A percentile compares a stretch with the other conserved stretches of the same genome.
Conservation (phyloP, 2,329 filamentous ascomycete genomes). For the Sporothrix humicola region DNA sequence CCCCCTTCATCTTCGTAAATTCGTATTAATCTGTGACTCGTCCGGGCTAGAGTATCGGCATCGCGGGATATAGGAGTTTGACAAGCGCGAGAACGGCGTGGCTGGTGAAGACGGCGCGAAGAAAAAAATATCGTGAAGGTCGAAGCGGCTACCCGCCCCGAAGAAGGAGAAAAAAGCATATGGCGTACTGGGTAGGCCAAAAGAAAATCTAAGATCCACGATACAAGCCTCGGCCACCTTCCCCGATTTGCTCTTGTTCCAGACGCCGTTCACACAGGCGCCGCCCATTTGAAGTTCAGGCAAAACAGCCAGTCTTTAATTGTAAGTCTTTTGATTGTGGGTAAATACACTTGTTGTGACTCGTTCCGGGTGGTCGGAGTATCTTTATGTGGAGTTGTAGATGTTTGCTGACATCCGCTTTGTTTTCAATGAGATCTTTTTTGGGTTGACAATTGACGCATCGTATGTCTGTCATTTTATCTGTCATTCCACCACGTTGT, state of each 20-base stretch:
- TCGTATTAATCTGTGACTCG: background rate
- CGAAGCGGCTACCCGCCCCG: background rate
- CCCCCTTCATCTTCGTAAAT: background rate
- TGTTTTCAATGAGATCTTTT: background rate
- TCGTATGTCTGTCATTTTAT: background rate
- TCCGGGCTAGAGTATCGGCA: background rate
- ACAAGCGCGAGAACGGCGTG: background rate
- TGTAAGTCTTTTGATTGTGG: background rate
- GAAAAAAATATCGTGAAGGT: background rate
- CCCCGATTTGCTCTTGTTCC: background rate
- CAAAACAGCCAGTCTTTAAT: background rate
- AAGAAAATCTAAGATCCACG: background rate
- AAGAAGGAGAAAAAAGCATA: background rate
- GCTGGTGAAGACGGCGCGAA: background rate
- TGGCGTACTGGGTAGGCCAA: background rate
- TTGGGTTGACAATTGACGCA: background rate
- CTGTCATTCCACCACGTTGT: background rate
- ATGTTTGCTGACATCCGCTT: background rate
- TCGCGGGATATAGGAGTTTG: background rate
- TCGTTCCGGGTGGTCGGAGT: conserved; percentile 11
- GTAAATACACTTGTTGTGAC: conserved; percentile 12
- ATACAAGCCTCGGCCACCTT: conserved; percentile 10
- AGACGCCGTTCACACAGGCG: background rate
- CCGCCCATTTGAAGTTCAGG: background rate
- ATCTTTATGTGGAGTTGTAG: background rate